phyloP scores from a whole-genome alignment of 2,329 filamentous ascomycete genomes.

The Rhinocladiella similis region DNA sequence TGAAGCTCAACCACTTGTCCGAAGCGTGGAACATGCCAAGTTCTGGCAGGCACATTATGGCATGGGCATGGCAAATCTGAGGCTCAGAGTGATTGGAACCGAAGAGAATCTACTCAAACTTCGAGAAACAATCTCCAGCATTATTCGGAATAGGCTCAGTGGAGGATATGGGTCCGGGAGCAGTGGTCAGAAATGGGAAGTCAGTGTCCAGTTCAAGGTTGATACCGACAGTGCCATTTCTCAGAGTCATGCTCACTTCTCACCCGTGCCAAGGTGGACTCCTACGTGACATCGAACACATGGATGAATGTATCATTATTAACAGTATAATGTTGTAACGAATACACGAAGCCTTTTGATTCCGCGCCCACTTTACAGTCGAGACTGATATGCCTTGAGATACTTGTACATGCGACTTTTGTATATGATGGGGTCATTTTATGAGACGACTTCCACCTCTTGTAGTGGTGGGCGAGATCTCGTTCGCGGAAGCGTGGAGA shows the following conservation, averaged over 20 bases:
- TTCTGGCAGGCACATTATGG: conserved; percentile 99
- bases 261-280: conserved; percentile 8
- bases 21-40: conserved; percentile 80
- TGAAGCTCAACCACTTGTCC: conserved; percentile 73
- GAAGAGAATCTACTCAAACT: conserved; percentile 73
- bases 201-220: conserved; percentile 75
- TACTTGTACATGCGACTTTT: too few relatives aligned
- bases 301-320: background rate
- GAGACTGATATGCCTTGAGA: too few relatives aligned
- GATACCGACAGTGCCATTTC: conserved; percentile 37
- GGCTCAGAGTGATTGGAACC: conserved; percentile 66
- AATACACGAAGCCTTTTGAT: background rate
- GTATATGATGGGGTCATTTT: too few relatives aligned
- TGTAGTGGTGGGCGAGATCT: too few relatives aligned
- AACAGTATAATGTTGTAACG: conserved; percentile 7
- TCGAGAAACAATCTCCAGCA: conserved; percentile 70
- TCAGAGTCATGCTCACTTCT: conserved; percentile 22
- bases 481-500: too few relatives aligned
- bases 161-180: conserved; percentile 78
- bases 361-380: too few relatives aligned
- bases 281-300: background rate
- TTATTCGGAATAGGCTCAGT: conserved; percentile 82
- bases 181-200: conserved; percentile 83
- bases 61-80: conserved; percentile 91
- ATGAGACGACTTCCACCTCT: too few relatives aligned